Evolutionary conservation across 164 flowering plant genomes (phyloP), one percentile per base, ranked within the genome.

Genomic region (Sextonia rubra): DNA sequence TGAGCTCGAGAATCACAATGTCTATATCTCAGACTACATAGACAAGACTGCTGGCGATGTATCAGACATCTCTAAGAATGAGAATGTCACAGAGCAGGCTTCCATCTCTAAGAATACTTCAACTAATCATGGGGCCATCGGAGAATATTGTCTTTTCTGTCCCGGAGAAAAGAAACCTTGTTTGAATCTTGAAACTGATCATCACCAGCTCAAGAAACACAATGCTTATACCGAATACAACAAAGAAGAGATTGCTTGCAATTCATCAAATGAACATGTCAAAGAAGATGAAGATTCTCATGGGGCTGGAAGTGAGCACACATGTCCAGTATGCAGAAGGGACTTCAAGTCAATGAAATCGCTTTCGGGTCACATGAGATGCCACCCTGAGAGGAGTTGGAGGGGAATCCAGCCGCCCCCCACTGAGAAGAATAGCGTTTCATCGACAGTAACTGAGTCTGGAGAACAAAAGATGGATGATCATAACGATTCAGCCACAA

Each of bases 281-380:
- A 56, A 66, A 18, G 67, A 3, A 18, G 58, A 64, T 22, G 55
- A 24, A 22, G 26, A 22, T 25, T 8, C 20, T 8, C 27, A 24
- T 29, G 55, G 22, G 17, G 37, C 52, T 12, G 12, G 23, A 63
- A 72, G 26, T 14, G 44, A 29, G 3, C 48, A 65, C 71, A 11
- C 12, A 1, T 91, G 95, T 73, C 18, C 20, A 0, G 37, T 78
- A 1, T 92, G 95, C 69, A 69, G 69, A 1, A 92, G 81, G 80
- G 29, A 3, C n/a, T 90, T 92, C 56, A 77, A 76, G 0, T 86
- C 94, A 0, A 62, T 60, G 81, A 90, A 89, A 71, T 77, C 90
- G 0, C 64, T 92, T 76, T 88, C 68, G n/a, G 97, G 97, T 27
- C 97, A 92, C 75, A 85, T 90, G 92, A 89, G 96, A 71, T 82